Conservation (phyloP, 805 yeast species). For the Phaffomyces antillensis region DNA sequence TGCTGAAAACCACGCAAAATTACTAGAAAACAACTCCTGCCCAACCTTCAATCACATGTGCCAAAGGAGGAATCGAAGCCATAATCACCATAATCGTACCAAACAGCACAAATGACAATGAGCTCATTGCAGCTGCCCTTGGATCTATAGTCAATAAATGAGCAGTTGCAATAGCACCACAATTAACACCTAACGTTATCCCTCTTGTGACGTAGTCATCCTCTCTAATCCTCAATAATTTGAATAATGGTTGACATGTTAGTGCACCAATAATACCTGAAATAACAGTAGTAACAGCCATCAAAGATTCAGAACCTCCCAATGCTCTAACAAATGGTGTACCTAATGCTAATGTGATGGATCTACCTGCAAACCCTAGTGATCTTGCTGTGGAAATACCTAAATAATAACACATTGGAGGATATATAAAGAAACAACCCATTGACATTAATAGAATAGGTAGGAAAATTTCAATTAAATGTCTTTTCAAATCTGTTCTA, state of each 20-base stretch:
- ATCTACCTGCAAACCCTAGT: conserved; percentile 71
- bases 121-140: conserved; percentile 73
- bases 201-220: conserved; percentile 73
- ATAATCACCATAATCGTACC: conserved; percentile 69
- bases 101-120: conserved; percentile 61
- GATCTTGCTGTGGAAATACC: conserved; percentile 57
- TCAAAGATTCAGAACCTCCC: conserved; percentile 61
- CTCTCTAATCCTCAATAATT: conserved; percentile 41
- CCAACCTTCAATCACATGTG: conserved; percentile 37
- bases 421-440: conserved; percentile 60
- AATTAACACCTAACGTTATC: conserved; percentile 66
- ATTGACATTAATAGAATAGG: conserved; percentile 52
- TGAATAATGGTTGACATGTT: conserved; percentile 44
- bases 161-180: conserved; percentile 82
- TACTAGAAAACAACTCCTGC: conserved; percentile 29
- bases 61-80: conserved; percentile 52
- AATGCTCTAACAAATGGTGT: conserved; percentile 64
- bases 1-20: too few relatives aligned
- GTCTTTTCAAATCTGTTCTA: conserved; percentile 52
- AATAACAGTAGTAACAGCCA: conserved; percentile 73
- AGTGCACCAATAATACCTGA: conserved; percentile 74
- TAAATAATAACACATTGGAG: conserved; percentile 56
- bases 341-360: conserved; percentile 74
- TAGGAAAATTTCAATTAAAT: conserved; percentile 51
- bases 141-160: conserved; percentile 63